Conservation (phyloP, 2,329 filamentous ascomycete genomes). For the Cyanodermella asteris region DNA sequence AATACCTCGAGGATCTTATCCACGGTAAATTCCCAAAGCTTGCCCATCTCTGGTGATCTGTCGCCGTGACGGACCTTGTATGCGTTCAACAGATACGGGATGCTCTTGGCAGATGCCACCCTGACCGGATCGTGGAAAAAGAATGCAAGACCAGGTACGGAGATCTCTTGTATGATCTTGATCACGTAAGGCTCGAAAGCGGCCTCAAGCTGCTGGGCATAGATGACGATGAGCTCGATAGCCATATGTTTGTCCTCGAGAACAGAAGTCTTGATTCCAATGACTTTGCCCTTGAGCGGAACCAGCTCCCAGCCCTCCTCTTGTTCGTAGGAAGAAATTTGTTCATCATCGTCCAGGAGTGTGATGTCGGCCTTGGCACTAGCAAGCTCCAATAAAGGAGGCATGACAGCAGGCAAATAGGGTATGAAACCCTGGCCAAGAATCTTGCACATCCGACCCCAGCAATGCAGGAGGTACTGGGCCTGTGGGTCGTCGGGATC, state of each 20-base stretch:
- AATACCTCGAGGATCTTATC: constrained; percentile 86
- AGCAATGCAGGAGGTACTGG: constrained; percentile 95
- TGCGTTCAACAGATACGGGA: constrained; percentile 78
- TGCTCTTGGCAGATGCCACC: constrained; percentile 81
- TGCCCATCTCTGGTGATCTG: constrained; percentile 55
- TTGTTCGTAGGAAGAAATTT: constrained; percentile 76
- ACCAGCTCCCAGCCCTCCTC: constrained; percentile 97
- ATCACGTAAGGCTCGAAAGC: constrained; percentile 80
- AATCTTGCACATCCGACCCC: constrained; percentile 96
- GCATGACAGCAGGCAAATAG: constrained; percentile 84
- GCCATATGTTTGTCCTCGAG: constrained; percentile 99
- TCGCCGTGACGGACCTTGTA: constrained; percentile 82
- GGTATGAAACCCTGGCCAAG: constrained; percentile 77
- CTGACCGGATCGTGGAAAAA: constrained; percentile 98
- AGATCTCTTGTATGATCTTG: constrained; percentile 92
- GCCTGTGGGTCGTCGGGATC: constrained; percentile 90
- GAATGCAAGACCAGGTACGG: constrained; percentile 79
- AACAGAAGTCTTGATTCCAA: constrained; percentile 89
- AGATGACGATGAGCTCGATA: constrained; percentile 95
- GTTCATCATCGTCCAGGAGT: constrained; percentile 81
- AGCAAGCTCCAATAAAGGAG: constrained; percentile 72
- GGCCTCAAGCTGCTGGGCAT: constrained; percentile 84
- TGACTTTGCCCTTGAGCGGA: constrained; percentile 90
- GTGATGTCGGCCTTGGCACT: constrained; percentile 95
- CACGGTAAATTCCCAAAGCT: constrained; percentile 66